Evolutionary conservation across 495 filamentous ascomycete species (phyloP).

Genomic region (Pseudoneurospora amorphoporcata): DNA sequence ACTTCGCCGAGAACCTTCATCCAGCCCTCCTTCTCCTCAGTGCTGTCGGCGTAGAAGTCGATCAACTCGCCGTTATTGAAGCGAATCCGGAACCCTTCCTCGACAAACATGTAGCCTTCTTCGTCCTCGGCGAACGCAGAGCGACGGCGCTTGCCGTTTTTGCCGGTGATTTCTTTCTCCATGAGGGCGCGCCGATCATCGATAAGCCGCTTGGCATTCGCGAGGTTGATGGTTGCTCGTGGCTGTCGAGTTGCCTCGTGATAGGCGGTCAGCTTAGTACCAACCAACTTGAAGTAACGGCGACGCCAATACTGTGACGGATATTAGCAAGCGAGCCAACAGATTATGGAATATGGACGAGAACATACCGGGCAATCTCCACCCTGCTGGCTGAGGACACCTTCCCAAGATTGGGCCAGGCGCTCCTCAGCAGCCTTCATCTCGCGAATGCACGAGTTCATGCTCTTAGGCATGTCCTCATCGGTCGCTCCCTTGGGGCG

Average conservation of each 20-base stretch:
- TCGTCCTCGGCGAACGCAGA: slow-evolving; percentile 97
- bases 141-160: slow-evolving; percentile 69
- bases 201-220: slow-evolving; percentile 87
- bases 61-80: slow-evolving; percentile 97
- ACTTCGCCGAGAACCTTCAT: slow-evolving; percentile 82
- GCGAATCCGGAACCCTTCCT: slow-evolving; percentile 95
- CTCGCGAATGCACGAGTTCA: slow-evolving; percentile 88
- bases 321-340: slow-evolving; percentile 14
- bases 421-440: slow-evolving; percentile 76
- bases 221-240: slow-evolving; percentile 90
- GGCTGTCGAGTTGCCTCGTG: slow-evolving; percentile 93
- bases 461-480: slow-evolving; percentile 97
- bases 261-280: slow-evolving; percentile 85
- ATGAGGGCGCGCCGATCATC: slow-evolving; percentile 80
- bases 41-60: slow-evolving; percentile 92
- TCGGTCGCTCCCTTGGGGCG: slow-evolving; percentile 82
- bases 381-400: slow-evolving; percentile 87
- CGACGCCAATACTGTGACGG: slow-evolving; percentile 79
- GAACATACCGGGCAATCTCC: slow-evolving; percentile 90
- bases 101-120: slow-evolving; percentile 98
- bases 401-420: slow-evolving; percentile 66
- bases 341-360: background rate
- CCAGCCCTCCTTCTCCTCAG: slow-evolving; percentile 82
- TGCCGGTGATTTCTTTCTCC: slow-evolving; percentile 65
- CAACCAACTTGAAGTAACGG: slow-evolving; percentile 90